Base-by-base conservation (phyloP, 2,329 filamentous ascomycete genomes). In the Monosporascus ibericus region DNA sequence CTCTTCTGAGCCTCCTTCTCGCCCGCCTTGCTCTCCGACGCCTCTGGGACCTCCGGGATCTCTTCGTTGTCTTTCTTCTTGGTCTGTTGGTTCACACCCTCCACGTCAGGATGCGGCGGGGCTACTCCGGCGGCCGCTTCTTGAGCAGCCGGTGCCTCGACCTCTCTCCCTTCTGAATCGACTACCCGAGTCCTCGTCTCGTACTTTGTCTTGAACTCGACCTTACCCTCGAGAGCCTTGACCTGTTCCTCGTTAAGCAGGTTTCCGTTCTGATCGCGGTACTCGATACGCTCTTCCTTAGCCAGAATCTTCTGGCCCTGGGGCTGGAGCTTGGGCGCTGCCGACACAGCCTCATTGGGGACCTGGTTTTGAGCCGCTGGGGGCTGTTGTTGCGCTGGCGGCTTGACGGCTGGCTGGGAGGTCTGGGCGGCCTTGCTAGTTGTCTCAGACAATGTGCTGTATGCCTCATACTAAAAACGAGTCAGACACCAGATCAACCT, bases 201-300 rank as follows among this genome's bases (percentile, higher is more conserved):
- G 68, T 96, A 96, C 60, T 87, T 87, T 14, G 94, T 97, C 74
- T 95, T 86, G 74, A 99, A 96, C 64, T 90, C 90, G 54, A 97
- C 92, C 72, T 96, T 95, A 64, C 92, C 94, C 69, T 92, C 82
- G 34, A 99, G 82, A 20, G 81, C 82, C 64, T 87, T 83, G 54
- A 99, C 91, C 68, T 96, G 83, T 65, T 91, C 88, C 51, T 87
- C 84, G 65, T 92, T 77, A 34, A 99, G 81, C 34, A 97, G 70
- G 65, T 96, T 96, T 59, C 94, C 94, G 62, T 95, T 79, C 70
- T 96, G 90, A 69, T 97, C 94, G 50, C 94, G 88, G 73, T 96
- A 99, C 72, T 97, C 94, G 47, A 97, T 76, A 60, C 86, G 87
- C 72, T 96, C 88, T 71, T 95, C 88, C 51, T 84, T 74, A 42